These are phyloP conservation scores for Leavenworthia alabamica DNA, from an alignment of 345 rosid genomes.

Conservation along the genomic window DNA sequence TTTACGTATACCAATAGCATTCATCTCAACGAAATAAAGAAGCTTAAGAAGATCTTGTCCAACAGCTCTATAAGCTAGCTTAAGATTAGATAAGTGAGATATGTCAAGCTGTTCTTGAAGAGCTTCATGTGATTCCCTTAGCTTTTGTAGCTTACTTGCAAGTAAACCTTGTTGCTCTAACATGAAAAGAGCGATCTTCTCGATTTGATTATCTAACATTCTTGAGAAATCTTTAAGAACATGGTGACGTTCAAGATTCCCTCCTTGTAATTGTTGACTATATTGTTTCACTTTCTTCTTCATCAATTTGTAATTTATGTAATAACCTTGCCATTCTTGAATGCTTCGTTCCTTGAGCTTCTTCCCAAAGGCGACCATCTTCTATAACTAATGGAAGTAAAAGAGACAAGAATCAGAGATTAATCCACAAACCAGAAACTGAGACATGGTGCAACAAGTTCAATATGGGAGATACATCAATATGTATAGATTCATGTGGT, in stretches of 20 bases:
- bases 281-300: conserved; percentile 87
- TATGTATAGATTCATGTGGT: background rate
- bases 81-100: conserved; percentile 43
- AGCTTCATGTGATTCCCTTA: conserved; percentile 56
- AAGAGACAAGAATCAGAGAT: background rate
- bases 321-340: conserved; percentile 88
- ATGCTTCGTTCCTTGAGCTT: conserved; percentile 30
- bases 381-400: background rate
- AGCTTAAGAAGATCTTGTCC: conserved; percentile 82
- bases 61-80: conserved; percentile 62
- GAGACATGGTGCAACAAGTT: background rate
- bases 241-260: conserved; percentile 62
- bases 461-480: background rate
- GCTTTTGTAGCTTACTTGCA: conserved; percentile 62
- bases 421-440: background rate
- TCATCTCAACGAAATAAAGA: conserved; percentile 73
- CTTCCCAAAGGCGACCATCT: conserved; percentile 36
- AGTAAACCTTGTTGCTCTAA: conserved; percentile 94
- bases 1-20: conserved; percentile 87
- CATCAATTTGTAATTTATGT: conserved; percentile 92
- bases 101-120: conserved; percentile 53
- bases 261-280: conserved; percentile 61
- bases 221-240: conserved; percentile 98
- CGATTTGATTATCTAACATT: conserved; percentile 92
- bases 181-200: conserved; percentile 79